Conservation (phyloP, 164 flowering plant species). For the Taxillus chinensis region DNA sequence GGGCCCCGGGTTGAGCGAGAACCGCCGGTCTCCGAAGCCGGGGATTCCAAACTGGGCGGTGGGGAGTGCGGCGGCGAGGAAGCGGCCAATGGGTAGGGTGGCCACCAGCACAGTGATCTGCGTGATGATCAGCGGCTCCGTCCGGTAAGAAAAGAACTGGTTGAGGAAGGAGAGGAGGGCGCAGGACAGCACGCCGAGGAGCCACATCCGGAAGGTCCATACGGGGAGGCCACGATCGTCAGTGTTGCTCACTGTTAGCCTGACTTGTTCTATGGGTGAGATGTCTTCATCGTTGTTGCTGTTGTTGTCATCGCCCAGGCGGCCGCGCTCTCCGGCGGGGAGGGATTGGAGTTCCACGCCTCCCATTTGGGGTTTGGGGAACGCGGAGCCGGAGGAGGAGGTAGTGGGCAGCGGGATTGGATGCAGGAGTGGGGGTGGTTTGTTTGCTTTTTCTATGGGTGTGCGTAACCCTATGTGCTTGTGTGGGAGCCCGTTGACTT, state of each 20-base stretch:
- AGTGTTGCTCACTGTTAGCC: slow-evolving; percentile 67
- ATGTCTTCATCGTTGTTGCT: slow-evolving; percentile 36
- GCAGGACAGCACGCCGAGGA: slow-evolving; percentile 63
- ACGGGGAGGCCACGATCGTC: slow-evolving; percentile 81
- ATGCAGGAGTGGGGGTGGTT: too few species aligned
- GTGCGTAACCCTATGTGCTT: too few species aligned
- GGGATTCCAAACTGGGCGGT: slow-evolving; percentile 25
- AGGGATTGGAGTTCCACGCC: not conserved
- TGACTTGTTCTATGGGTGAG: slow-evolving; percentile 79
- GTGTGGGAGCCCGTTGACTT: too few species aligned
- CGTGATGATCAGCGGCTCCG: slow-evolving; percentile 52
- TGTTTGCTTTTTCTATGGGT: too few species aligned
- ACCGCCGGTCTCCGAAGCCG: slow-evolving; percentile 23
- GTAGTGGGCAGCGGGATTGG: too few species aligned
- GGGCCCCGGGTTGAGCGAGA: slow-evolving; percentile 67
- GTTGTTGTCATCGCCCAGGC: not conserved
- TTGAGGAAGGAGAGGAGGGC: slow-evolving; percentile 60
- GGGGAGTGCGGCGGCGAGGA: slow-evolving; percentile 50
- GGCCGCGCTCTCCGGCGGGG: not conserved
- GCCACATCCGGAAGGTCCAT: slow-evolving; percentile 95
- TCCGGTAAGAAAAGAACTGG: slow-evolving; percentile 76
- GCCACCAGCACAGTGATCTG: slow-evolving; percentile 64
- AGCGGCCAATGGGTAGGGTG: slow-evolving; percentile 54
- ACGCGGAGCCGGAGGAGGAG: too few species aligned
- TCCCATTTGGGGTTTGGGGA: too few species aligned